Conservation (phyloP, 2,329 filamentous ascomycete species). For the Calonectria multiphialidica region DNA sequence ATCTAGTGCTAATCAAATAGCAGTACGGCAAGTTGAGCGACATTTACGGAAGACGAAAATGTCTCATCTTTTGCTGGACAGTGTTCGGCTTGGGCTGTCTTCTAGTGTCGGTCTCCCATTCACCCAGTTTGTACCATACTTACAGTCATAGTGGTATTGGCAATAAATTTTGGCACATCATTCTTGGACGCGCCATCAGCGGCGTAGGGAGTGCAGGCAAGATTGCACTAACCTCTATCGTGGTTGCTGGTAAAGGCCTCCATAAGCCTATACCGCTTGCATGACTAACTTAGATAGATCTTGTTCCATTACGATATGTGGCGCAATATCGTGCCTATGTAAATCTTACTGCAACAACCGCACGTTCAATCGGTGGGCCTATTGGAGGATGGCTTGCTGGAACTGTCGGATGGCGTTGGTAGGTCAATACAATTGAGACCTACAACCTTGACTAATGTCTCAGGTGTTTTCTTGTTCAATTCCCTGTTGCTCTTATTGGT, state of each 20-base stretch:
- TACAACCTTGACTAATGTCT: not conserved
- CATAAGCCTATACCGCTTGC: too few species aligned
- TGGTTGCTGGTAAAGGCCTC: constrained; percentile 3
- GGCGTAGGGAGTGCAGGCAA: constrained; percentile 20
- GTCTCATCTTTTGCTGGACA: constrained; percentile 15
- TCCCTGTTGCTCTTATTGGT: constrained; percentile 4
- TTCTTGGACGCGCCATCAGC: constrained; percentile 12
- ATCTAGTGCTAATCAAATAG: not conserved
- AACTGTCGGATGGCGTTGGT: constrained; percentile 23
- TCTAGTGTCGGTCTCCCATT: not conserved
- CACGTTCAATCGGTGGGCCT: constrained; percentile 12
- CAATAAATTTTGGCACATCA: not conserved
- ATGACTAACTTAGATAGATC: not conserved
- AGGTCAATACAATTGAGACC: not conserved
- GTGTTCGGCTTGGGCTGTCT: constrained; percentile 16
- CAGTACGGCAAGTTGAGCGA: constrained; percentile 24
- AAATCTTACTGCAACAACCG: constrained; percentile 14
- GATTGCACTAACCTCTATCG: constrained; percentile 17
- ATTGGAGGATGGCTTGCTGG: constrained; percentile 19
- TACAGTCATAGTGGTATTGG: not conserved
- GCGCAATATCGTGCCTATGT: constrained; percentile 15
- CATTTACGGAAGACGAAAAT: constrained; percentile 15
- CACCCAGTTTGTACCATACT: not conserved
- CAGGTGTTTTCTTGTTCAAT: constrained; percentile 14
- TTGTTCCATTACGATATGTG: not conserved